Evolutionary conservation across 2,329 filamentous ascomycete genomes (phyloP).

Genomic region (Claviceps quebecensis): DNA sequence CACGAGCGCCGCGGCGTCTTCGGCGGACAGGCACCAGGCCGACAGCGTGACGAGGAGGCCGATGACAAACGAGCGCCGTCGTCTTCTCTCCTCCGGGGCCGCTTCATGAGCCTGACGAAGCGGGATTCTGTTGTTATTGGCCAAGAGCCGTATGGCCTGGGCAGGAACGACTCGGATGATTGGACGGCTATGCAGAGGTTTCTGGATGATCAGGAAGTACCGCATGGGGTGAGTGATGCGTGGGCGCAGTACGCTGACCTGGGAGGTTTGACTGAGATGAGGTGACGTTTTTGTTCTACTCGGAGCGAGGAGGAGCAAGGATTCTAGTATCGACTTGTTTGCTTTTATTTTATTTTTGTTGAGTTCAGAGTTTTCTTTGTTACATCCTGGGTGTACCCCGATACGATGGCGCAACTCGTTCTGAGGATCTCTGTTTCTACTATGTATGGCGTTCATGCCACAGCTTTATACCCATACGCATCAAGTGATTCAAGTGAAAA

Average conservation of each 20-base stretch:
- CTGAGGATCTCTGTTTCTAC: too few species aligned
- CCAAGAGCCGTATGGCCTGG: constrained; percentile 14
- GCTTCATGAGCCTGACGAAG: constrained; percentile 7
- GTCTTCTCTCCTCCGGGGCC: constrained; percentile 8
- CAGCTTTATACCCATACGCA: too few species aligned
- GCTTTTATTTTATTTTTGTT: not conserved
- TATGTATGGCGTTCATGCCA: too few species aligned
- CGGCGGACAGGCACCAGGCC: constrained; percentile 4
- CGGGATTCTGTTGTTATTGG: not conserved
- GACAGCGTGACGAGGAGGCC: constrained; percentile 11
- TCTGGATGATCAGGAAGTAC: constrained; percentile 15
- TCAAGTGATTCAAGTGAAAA: too few species aligned
- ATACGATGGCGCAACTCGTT: too few species aligned
- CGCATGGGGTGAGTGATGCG: constrained; percentile 15
- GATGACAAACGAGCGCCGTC: constrained; percentile 13
- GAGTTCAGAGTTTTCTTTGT: too few species aligned
- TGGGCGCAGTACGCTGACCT: constrained; percentile 35
- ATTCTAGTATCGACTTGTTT: not conserved
- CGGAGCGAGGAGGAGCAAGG: not conserved
- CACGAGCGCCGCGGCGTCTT: constrained; percentile 10
- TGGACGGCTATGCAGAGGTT: constrained; percentile 25
- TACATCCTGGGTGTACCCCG: too few species aligned
- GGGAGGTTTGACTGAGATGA: constrained; percentile 28
- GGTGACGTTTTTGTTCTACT: constrained; percentile 10
- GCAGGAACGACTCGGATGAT: constrained; percentile 17